Evolutionary conservation across 2,329 filamentous ascomycete species (phyloP), one percentile per base, ranked within the genome.

Genomic region (Anisogramma anomala): DNA sequence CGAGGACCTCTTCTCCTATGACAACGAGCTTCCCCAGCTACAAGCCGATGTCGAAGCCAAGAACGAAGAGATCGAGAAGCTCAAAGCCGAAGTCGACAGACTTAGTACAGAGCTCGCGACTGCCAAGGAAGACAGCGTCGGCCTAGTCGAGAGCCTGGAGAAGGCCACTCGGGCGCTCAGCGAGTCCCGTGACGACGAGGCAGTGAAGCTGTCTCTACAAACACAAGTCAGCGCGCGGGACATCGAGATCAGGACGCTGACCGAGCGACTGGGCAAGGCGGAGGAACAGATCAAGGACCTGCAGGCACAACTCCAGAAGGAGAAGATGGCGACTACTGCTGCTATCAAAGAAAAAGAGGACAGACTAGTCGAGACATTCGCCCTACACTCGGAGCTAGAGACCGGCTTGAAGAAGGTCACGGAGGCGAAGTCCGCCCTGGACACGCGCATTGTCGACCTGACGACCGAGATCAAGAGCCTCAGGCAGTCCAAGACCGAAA

Each of bases 1-100:
- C 19, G 83, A 88, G 49, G 84, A 94, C 36, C 82, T 95, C 61
- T 95, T 95, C 62, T 94, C 87, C 0, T 93, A 87, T 52, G 88
- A 96, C 44, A 81, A 82, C 37, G 89, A 96, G 60, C 69, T 93
- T 11, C 83, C 84, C 3, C 77, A 84, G 40, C 64, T 94, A n/a
- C 82, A 93, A 53, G 70, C 74, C 1, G 82, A 91, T 50, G 59
- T 91, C 3, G 70, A 78, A 38, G 72, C 79, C 42, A 84, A 82
- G 53, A 67, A 79, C 9, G 72, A 75, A 31, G 79, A 89, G 58
- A 77, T 91, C 27, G 72, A 77, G 39, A 72, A 69, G 33, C 72
- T 96, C 11, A 79, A 80, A 50, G 61, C 67, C 3, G 77, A 91
- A 51, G 75, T 93, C 20, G 68, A 73, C 15, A 69, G 65, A 2